Base-by-base conservation (phyloP, 768 basidiomycete genomes). In the Lactifluus piperatus region DNA sequence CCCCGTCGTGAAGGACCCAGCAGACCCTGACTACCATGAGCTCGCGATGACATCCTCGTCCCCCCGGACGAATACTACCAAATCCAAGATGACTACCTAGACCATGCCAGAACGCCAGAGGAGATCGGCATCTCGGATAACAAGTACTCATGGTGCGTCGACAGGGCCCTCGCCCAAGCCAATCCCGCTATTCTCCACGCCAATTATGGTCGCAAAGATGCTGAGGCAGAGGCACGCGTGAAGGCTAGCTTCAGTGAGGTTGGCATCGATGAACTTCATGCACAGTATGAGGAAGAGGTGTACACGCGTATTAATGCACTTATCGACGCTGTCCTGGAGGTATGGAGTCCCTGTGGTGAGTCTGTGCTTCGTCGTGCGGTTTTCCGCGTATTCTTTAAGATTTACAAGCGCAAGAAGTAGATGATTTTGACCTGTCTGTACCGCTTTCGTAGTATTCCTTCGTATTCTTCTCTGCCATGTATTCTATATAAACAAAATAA, bases 131-230 rank as follows among this genome's bases (percentile, higher is more conserved):
- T 99, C 68, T 72, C 97, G 58, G 95, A 99, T 74, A 97, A 97
- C 83, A 99, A 99, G 76, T 98, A 95, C 73, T 88, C 88, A 18
- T 99, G 95, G 97, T 86, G 86, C 66, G 79, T 98, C 71, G 97
- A 97, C 74, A 84, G 83, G 22, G 97, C 93, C n/a, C 77, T 98
- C 58, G 71, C 73, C 18, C 70, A 76, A 43, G 83, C 79, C 2
- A 76, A 73, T 4, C n/a, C 74, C 36, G 70, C 70, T 26, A 69
- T 83, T 26, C 75, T 86, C n/a, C 83, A 86, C 66, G 79, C 75
- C 22, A 83, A 84, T 70, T 88, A 89, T 67, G 85, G 85, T 7
- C 73, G 73, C 47, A 86, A 85, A 63, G 66, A 80, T 63, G 63
- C 82, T 7, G 77, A 72, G 51, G 76, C 74, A 45, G 87, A 88